Conservation (phyloP, 495 filamentous ascomycete species). For the Talaromyces proteolyticus region DNA sequence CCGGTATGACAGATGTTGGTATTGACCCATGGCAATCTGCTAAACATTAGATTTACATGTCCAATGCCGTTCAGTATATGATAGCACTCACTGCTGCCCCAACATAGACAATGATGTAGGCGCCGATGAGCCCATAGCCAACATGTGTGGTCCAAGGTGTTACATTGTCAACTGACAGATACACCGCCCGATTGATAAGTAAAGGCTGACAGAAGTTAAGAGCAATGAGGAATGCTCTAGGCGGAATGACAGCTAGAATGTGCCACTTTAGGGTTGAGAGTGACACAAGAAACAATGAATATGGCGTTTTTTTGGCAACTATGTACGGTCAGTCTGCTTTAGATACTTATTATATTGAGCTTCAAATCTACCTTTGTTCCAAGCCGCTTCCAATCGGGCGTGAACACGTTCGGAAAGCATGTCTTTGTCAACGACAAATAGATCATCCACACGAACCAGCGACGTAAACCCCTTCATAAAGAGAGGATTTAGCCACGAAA, state of each 20-base stretch:
- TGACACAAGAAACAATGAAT: slow-evolving; percentile 40
- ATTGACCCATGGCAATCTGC: slow-evolving; percentile 33
- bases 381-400: slow-evolving; percentile 23
- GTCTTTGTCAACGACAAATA: slow-evolving; percentile 39
- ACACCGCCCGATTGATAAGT: slow-evolving; percentile 48
- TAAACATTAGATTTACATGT: neutral
- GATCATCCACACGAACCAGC: slow-evolving; percentile 35
- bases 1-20: slow-evolving; percentile 51
- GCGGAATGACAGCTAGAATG: slow-evolving; percentile 41
- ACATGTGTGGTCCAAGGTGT: slow-evolving; percentile 35
- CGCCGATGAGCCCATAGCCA: slow-evolving; percentile 49
- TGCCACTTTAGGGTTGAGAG: slow-evolving; percentile 41
- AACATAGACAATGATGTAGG: slow-evolving; percentile 40
- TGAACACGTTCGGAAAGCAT: slow-evolving; percentile 35
- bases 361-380: slow-evolving; percentile 17
- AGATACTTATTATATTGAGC: no score
- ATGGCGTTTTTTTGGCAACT: slow-evolving; percentile 24
- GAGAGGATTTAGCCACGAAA: slow-evolving; percentile 55
- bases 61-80: slow-evolving; percentile 29
- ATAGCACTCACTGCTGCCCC: slow-evolving; percentile 45
- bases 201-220: slow-evolving; percentile 62
- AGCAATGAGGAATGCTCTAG: slow-evolving; percentile 47
- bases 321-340: slow-evolving; percentile 4
- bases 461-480: slow-evolving; percentile 44
- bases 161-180: slow-evolving; percentile 36